Percentiles rank a stretch among this genome's conserved stretches.
Conservation (phyloP, 164 flowering plant genomes). For the Umbellularia californica region DNA sequence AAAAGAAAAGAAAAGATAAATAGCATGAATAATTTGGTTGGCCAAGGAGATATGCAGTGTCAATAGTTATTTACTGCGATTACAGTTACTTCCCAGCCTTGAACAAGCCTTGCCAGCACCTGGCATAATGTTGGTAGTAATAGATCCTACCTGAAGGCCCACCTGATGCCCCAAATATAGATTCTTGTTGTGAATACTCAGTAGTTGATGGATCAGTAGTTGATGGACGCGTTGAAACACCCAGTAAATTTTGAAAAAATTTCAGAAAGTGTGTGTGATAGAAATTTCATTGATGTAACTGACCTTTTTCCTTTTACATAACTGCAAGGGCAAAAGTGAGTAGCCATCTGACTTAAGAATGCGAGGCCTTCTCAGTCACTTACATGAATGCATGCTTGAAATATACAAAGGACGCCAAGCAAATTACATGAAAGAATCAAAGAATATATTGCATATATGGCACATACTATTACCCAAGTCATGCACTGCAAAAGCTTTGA, state of each 20-base stretch:
- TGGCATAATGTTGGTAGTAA: neutral
- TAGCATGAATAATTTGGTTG: neutral
- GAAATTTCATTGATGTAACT: constrained; percentile 10
- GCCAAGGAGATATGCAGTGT: neutral
- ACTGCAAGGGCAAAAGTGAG: constrained; percentile 9
- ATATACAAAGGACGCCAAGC: constrained; percentile 4
- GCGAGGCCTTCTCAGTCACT: constrained; percentile 11
- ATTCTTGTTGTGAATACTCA: neutral
- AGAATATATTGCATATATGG: constrained; percentile 4
- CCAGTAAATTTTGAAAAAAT: constrained; percentile 2
- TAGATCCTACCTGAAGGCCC: neutral
- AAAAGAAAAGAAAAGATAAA: neutral
- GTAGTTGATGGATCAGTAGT: neutral
- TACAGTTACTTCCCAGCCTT: neutral
- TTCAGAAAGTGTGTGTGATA: neutral
- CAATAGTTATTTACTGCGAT: neutral
- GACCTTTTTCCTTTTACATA: constrained; percentile 12
- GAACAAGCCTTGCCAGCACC: neutral
- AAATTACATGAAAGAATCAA: constrained; percentile 5
- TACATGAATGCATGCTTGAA: constrained; percentile 10
- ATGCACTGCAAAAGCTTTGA: constrained; percentile 21
- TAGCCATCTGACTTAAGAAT: constrained; percentile 3
- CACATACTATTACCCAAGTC: constrained; percentile 5
- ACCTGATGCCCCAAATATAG: constrained; percentile 2
- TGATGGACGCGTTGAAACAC: constrained; percentile 1